These are phyloP conservation scores for Agaricus subrufescens DNA, from an alignment of 768 basidiomycete species.

Conservation along the genomic window DNA sequence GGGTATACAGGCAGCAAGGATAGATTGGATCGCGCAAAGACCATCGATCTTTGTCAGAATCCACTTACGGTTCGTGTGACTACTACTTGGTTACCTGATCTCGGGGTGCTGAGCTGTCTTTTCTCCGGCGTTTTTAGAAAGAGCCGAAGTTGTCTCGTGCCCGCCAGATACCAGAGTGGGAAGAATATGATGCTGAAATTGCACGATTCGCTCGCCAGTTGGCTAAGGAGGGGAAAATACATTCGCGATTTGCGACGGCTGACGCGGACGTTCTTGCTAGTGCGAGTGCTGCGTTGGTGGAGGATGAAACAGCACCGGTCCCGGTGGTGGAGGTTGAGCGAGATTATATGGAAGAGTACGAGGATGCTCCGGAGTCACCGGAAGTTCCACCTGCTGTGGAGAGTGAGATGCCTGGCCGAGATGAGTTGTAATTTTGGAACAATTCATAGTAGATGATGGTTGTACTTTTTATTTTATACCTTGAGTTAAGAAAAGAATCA, in stretches of 20 bases:
- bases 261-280: slow-evolving; percentile 68
- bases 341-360: no score
- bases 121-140: slow-evolving; percentile 52
- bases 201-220: slow-evolving; percentile 74
- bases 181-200: slow-evolving; percentile 88
- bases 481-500: no score
- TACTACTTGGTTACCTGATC: neutral
- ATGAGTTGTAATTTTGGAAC: slow-evolving; percentile 4
- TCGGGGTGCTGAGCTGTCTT: neutral
- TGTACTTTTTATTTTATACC: neutral
- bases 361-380: neutral
- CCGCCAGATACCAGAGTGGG: slow-evolving; percentile 96
- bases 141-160: slow-evolving; percentile 94
- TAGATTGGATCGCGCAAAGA: slow-evolving; percentile 74
- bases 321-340: no score
- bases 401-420: neutral
- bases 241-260: slow-evolving; percentile 59
- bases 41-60: slow-evolving; percentile 96
- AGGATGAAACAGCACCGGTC: neutral
- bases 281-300: slow-evolving; percentile 19
- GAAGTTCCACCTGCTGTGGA: neutral
- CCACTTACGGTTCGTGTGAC: slow-evolving; percentile 74
- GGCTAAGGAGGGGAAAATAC: slow-evolving; percentile 65
- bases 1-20: slow-evolving; percentile 67
- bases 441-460: slow-evolving; percentile 2